Evolutionary conservation across 305 asterid species (phyloP).

Genomic region (Fraxinus nigra): DNA sequence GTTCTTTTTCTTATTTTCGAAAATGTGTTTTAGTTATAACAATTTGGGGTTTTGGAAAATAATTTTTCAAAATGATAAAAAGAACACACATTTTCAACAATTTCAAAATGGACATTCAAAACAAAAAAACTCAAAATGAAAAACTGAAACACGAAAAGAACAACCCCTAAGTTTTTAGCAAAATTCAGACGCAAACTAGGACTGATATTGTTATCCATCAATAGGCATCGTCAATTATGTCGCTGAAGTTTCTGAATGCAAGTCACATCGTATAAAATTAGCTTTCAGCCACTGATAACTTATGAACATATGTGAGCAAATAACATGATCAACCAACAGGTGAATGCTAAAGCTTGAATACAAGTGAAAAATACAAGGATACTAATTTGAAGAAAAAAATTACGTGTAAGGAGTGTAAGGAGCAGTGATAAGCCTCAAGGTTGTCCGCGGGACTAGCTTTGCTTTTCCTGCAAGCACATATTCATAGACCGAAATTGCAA

Average conservation of each 20-base stretch:
- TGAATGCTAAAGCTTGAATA: not conserved
- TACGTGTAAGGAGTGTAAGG: constrained; percentile 22
- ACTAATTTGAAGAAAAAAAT: not conserved
- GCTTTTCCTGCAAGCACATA: not conserved
- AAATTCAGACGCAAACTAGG: not conserved
- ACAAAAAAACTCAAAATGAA: too few relatives aligned
- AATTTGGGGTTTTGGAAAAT: too few relatives aligned
- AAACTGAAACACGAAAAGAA: too few relatives aligned
- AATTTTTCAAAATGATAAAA: too few relatives aligned
- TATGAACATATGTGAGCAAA: not conserved
- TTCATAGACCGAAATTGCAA: constrained; percentile 34
- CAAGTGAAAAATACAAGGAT: not conserved
- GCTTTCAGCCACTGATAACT: not conserved
- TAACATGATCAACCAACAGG: not conserved
- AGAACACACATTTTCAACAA: too few relatives aligned
- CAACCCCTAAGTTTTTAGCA: not conserved
- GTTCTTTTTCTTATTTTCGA: too few relatives aligned
- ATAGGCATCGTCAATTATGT: not conserved
- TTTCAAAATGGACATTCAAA: too few relatives aligned
- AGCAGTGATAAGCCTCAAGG: constrained; percentile 5
- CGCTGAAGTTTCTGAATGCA: not conserved
- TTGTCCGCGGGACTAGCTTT: constrained; percentile 7
- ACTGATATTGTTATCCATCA: not conserved
- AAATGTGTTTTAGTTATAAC: too few relatives aligned
- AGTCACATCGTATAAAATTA: not conserved